These are phyloP conservation scores for Hsuehochloa calcarea DNA, from an alignment of 176 grass and related monocot genomes.

Conservation along the genomic window DNA sequence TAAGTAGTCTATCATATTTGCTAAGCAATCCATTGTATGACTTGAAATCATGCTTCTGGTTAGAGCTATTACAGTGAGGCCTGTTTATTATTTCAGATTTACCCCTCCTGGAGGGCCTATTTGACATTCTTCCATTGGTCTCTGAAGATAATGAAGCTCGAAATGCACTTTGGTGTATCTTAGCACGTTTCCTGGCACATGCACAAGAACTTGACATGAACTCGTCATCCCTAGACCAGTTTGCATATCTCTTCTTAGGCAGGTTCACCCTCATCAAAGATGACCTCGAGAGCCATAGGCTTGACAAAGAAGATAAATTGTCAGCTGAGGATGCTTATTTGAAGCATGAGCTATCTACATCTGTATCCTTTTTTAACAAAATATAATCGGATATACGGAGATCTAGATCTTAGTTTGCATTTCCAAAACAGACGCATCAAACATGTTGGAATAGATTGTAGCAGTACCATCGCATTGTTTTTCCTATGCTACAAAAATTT, in stretches of 20 bases:
- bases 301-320: constrained; percentile 34
- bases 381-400: not conserved
- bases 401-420: constrained; percentile 24
- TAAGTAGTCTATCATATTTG: not conserved
- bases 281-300: constrained; percentile 53
- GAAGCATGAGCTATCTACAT: constrained; percentile 42
- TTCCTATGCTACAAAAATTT: constrained; percentile 33
- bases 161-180: constrained; percentile 75
- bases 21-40: constrained; percentile 19
- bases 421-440: not conserved
- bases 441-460: not conserved
- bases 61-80: constrained; percentile 10
- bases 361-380: constrained; percentile 68
- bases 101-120: constrained; percentile 57
- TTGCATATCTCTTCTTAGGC: constrained; percentile 55
- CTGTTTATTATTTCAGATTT: constrained; percentile 59
- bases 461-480: not conserved
- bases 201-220: constrained; percentile 30
- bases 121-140: constrained; percentile 66
- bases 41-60: constrained; percentile 30
- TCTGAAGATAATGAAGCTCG: constrained; percentile 60
- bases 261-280: constrained; percentile 64
- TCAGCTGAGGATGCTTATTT: constrained; percentile 36
- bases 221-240: constrained; percentile 31
- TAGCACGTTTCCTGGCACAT: constrained; percentile 51